phyloP scores from a whole-genome alignment of 73 alveolate species.

The Durusdinium trenchii region DNA sequence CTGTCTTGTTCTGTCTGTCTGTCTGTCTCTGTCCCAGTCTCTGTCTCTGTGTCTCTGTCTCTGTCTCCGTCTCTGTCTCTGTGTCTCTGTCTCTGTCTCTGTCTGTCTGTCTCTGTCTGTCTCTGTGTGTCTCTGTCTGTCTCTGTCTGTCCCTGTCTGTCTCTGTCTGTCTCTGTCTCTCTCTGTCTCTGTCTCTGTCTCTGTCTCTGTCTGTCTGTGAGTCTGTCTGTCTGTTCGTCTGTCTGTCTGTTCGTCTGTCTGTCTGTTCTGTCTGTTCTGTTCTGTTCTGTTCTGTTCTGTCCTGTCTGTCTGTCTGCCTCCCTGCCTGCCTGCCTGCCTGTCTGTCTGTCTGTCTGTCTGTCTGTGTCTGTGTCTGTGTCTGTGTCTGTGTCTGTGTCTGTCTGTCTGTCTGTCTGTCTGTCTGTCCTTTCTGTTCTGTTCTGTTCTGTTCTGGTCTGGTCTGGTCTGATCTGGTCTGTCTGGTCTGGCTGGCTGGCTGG shows the following conservation, averaged over 20 bases:
- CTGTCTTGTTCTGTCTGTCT: neutral
- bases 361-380: neutral
- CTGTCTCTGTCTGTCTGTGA: neutral
- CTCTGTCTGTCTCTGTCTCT: neutral
- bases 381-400: neutral
- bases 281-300: neutral
- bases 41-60: neutral
- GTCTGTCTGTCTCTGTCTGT: neutral
- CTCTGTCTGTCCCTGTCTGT: neutral
- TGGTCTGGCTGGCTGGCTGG: too few species aligned
- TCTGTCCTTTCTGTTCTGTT: neutral
- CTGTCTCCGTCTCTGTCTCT: neutral
- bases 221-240: neutral
- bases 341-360: neutral
- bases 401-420: constrained; percentile 10
- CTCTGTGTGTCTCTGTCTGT: constrained; percentile 2
- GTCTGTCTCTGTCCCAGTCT: neutral
- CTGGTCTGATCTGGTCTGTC: too few species aligned
- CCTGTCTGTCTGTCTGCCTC: neutral
- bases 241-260: neutral
- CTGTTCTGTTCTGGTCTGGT: too few species aligned
- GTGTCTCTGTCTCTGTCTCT: neutral
- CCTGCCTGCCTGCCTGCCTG: neutral
- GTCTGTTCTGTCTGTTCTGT: neutral
- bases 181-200: neutral